These are phyloP conservation scores for Phytophthora parvispora DNA, from an alignment of 352 stramenopile genomes.

Conservation along the genomic window DNA sequence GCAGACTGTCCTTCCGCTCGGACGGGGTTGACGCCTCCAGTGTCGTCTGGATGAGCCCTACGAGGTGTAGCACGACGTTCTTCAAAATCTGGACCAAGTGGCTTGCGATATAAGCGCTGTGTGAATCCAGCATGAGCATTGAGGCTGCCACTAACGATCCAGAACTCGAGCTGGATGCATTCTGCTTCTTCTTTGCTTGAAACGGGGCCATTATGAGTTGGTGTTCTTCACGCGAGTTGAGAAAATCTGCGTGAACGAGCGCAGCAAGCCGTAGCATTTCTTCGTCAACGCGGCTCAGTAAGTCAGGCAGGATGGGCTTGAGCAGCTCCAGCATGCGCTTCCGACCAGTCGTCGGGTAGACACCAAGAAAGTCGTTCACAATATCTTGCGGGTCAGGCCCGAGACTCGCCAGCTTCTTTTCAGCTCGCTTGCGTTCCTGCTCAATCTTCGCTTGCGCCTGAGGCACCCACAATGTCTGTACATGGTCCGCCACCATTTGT, in stretches of 20 bases:
- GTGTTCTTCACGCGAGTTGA: conserved; percentile 29
- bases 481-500: conserved; percentile 44
- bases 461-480: conserved; percentile 38
- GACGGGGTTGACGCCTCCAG: conserved; percentile 3
- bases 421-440: not conserved
- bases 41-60: conserved; percentile 24
- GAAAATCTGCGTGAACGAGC: conserved; percentile 30
- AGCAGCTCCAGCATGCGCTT: conserved; percentile 25
- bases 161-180: not conserved
- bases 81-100: conserved; percentile 38
- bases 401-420: conserved; percentile 6
- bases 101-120: conserved; percentile 16
- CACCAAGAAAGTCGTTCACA: conserved; percentile 25
- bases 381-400: conserved; percentile 29
- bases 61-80: conserved; percentile 34
- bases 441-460: conserved; percentile 16
- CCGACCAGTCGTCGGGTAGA: conserved; percentile 7
- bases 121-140: conserved; percentile 27
- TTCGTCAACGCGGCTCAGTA: conserved; percentile 25
- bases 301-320: conserved; percentile 18
- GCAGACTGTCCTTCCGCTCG: not conserved
- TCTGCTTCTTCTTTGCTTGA: conserved; percentile 8
- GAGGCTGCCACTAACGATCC: conserved; percentile 24
- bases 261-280: conserved; percentile 20
- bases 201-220: conserved; percentile 29